Evolutionary conservation across 129 eudicot species (phyloP).

Genomic region (Escallonia rubra): DNA sequence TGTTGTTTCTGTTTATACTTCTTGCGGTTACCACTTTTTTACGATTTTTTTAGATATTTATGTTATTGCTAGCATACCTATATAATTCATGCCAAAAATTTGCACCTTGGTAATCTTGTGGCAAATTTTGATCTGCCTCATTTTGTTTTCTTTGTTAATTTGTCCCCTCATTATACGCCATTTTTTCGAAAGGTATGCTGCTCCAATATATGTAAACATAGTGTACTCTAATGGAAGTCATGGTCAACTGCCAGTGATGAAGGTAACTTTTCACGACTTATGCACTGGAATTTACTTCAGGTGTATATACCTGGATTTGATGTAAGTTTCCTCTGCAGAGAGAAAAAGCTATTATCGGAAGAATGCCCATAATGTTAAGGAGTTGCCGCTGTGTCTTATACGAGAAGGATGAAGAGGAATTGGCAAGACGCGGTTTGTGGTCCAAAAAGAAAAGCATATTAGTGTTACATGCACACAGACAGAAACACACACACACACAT

Average conservation of each 20-base stretch:
- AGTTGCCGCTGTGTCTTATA: constrained; percentile 63
- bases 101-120: too few species aligned
- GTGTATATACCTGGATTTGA: background rate
- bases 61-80: too few species aligned
- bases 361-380: constrained; percentile 91
- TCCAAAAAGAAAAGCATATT: background rate
- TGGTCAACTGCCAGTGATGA: constrained; percentile 23
- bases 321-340: constrained; percentile 41
- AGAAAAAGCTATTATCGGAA: constrained; percentile 53
- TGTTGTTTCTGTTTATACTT: too few species aligned
- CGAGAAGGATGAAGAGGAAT: constrained; percentile 86
- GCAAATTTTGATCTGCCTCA: too few species aligned
- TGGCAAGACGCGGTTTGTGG: constrained; percentile 65
- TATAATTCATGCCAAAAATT: too few species aligned
- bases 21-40: too few species aligned
- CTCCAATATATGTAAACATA: constrained; percentile 71
- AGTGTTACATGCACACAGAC: too few species aligned
- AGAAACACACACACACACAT: background rate
- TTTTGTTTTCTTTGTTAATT: too few species aligned
- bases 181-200: constrained; percentile 54
- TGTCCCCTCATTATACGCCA: too few species aligned
- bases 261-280: constrained; percentile 23
- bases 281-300: constrained; percentile 4
- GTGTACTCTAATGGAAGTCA: constrained; percentile 46
- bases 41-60: too few species aligned